A percentile compares a stretch with the other conserved stretches of the same genome.
Evolutionary conservation across 345 rosid species (phyloP).

Genomic region (Euphorbia lathyris): DNA sequence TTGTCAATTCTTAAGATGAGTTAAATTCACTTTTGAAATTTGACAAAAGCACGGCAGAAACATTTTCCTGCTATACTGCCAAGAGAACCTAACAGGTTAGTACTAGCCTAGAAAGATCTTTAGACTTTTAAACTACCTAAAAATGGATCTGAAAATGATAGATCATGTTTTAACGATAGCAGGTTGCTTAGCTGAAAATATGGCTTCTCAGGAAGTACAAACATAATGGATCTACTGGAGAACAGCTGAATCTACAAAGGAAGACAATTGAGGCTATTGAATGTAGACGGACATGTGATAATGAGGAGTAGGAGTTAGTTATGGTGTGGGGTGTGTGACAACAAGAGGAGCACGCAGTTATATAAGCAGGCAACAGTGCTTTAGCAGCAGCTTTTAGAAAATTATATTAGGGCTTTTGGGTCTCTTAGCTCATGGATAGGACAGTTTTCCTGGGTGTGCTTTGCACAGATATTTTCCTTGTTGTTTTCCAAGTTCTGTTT

Average conservation of each 20-base stretch:
- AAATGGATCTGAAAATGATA: not conserved
- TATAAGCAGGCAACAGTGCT: too few relatives aligned
- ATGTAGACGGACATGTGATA: too few relatives aligned
- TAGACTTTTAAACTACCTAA: not conserved
- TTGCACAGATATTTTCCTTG: too few relatives aligned
- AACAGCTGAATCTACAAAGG: not conserved
- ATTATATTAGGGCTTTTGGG: too few relatives aligned
- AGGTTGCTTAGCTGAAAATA: not conserved
- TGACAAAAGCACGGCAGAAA: not conserved
- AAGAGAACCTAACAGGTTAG: not conserved
- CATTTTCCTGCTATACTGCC: not conserved
- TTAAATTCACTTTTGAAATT: not conserved
- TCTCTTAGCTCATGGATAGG: too few relatives aligned
- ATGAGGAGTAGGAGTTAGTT: not conserved
- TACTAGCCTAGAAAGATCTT: not conserved
- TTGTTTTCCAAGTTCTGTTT: too few relatives aligned
- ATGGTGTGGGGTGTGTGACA: not conserved
- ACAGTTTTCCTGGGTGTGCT: too few relatives aligned
- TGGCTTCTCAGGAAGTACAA: not conserved
- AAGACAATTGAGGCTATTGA: not conserved
- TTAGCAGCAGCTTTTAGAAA: too few relatives aligned
- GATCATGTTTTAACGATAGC: not conserved
- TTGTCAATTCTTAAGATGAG: not conserved
- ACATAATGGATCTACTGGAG: not conserved
- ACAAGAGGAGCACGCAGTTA: too few relatives aligned